Evolutionary conservation across 2,329 filamentous ascomycete species (phyloP).

Genomic region (Nemania sp.): DNA sequence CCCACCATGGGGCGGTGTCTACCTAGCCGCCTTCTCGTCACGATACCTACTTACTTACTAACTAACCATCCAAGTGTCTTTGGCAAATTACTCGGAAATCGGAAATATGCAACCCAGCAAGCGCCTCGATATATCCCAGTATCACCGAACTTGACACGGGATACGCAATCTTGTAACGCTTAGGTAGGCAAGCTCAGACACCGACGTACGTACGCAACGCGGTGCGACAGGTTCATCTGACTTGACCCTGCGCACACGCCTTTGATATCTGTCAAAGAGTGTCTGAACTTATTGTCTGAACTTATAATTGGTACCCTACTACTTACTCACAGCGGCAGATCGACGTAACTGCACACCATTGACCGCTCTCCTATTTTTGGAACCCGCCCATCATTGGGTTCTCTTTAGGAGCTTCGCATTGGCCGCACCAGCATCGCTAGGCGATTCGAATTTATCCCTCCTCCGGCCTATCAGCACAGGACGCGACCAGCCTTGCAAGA

Average conservation of each 20-base stretch:
- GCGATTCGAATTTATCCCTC: not conserved
- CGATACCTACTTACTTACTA: too few relatives aligned
- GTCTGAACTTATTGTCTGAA: not conserved
- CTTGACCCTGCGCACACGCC: slow-evolving; percentile 3
- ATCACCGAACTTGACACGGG: slow-evolving; percentile 27
- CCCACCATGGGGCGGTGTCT: slow-evolving; percentile 4
- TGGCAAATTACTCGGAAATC: not conserved
- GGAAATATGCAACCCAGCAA: slow-evolving; percentile 13
- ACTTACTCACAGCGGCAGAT: not conserved
- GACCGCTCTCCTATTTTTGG: slow-evolving; percentile 17
- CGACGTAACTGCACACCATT: not conserved
- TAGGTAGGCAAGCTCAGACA: slow-evolving; percentile 24
- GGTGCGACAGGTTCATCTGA: slow-evolving; percentile 23
- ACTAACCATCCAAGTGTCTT: not conserved
- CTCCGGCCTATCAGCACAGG: not conserved
- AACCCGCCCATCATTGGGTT: not conserved
- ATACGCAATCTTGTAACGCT: slow-evolving; percentile 34
- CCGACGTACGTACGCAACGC: not conserved
- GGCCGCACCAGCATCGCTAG: not conserved
- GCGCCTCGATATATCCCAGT: slow-evolving; percentile 11
- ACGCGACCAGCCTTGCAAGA: slow-evolving; percentile 22
- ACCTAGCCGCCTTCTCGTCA: slow-evolving; percentile 18
- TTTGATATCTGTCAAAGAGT: not conserved
- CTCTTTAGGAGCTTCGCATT: slow-evolving; percentile 10
- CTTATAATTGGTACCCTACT: too few relatives aligned